Conservation (phyloP, 176 grass and related monocot genomes). For the Musa beccarii region DNA sequence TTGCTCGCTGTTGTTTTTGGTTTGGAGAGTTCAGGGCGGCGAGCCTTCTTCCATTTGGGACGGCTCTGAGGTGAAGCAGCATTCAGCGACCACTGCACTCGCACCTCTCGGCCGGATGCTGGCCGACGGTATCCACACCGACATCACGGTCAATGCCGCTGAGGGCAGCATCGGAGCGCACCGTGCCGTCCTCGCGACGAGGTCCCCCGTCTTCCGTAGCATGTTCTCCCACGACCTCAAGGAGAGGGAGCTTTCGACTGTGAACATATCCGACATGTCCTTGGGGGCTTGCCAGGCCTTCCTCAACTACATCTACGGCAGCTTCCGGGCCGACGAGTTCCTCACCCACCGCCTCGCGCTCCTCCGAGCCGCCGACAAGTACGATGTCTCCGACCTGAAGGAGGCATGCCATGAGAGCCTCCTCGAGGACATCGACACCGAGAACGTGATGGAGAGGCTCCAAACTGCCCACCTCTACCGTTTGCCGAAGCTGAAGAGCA, state of each 20-base stretch:
- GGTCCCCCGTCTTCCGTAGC: constrained; percentile 72
- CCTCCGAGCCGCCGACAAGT: constrained; percentile 81
- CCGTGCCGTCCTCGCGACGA: constrained; percentile 55
- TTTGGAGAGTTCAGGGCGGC: constrained; percentile 41
- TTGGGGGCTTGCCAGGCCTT: constrained; percentile 65
- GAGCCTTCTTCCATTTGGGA: constrained; percentile 77
- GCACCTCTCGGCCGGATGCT: constrained; percentile 56
- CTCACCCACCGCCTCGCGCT: constrained; percentile 56
- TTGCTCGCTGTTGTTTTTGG: neutral
- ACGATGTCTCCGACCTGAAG: constrained; percentile 75
- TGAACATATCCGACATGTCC: constrained; percentile 89
- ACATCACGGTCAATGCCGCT: constrained; percentile 74
- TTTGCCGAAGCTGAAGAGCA: constrained; percentile 54
- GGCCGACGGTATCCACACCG: constrained; percentile 57
- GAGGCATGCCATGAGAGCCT: constrained; percentile 88
- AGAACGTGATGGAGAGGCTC: constrained; percentile 78
- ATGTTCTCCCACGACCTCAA: constrained; percentile 93
- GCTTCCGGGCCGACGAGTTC: constrained; percentile 55
- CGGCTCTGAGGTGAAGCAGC: constrained; percentile 38
- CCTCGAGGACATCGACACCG: constrained; percentile 50
- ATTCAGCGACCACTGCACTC: constrained; percentile 39
- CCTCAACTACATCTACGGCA: constrained; percentile 79
- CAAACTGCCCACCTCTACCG: constrained; percentile 53
- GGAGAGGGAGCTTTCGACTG: constrained; percentile 72
- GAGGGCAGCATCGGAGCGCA: constrained; percentile 73